Evolutionary conservation across 768 basidiomycete species (phyloP).

Genomic region (Tephrocybe sp.): DNA sequence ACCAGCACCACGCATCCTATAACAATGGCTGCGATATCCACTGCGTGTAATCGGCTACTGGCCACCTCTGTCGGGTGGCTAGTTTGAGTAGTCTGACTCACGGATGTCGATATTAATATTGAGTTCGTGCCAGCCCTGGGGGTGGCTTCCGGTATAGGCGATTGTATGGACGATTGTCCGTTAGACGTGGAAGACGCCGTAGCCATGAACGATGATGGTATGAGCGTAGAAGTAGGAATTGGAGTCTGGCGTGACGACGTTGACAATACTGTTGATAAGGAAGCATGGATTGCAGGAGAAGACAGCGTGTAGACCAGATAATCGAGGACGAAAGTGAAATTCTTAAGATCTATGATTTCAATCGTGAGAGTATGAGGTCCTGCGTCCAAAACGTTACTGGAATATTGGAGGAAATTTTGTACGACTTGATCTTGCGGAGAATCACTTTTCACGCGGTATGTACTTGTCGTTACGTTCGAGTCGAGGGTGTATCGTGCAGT

Average conservation of each 20-base stretch:
- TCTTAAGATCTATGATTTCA: neutral
- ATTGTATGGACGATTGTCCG: no score
- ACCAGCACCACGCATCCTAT: no score
- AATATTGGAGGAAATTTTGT: neutral
- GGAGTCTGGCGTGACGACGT: neutral
- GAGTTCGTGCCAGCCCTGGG: no score
- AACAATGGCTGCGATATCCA: neutral
- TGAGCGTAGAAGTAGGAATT: no score
- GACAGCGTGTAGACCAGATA: neutral
- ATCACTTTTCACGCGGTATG: neutral
- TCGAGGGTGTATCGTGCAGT: neutral
- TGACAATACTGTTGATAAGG: neutral
- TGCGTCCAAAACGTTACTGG: neutral
- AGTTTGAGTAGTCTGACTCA: no score
- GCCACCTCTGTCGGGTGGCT: no score
- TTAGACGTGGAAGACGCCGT: no score
- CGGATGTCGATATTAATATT: no score
- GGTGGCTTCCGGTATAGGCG: no score
- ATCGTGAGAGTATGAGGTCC: neutral
- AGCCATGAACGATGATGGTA: no score
- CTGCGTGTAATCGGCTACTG: no score
- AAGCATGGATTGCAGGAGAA: neutral
- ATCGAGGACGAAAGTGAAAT: neutral
- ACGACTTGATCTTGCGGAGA: neutral
- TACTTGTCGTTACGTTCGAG: neutral